Evolutionary conservation across 257 asterid species (phyloP).

Genomic region (Solanum acaule): DNA sequence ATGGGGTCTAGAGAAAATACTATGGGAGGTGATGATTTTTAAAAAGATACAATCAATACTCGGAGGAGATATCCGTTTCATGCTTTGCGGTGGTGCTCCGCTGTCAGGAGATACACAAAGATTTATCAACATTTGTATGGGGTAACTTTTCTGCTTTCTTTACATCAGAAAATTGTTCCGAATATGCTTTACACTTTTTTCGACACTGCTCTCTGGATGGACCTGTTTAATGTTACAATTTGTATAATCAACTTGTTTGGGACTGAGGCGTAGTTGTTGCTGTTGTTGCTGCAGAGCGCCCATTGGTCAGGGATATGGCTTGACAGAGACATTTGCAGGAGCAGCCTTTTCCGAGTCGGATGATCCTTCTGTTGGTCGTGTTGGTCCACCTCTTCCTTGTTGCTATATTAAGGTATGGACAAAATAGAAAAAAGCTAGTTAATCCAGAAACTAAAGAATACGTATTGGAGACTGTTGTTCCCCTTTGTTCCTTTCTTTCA

Average conservation of each 20-base stretch:
- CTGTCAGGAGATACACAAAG: slow-evolving; percentile 84
- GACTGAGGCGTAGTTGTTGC: neutral
- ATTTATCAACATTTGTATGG: slow-evolving; percentile 89
- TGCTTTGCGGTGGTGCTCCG: slow-evolving; percentile 99
- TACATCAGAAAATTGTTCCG: neutral
- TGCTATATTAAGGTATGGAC: slow-evolving; percentile 64
- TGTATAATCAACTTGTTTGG: neutral
- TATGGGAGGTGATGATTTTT: slow-evolving; percentile 66
- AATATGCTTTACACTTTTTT: neutral
- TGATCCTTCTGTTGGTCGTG: slow-evolving; percentile 83
- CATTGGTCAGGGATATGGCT: slow-evolving; percentile 92
- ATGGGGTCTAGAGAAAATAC: slow-evolving; percentile 53
- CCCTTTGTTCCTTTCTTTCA: neutral
- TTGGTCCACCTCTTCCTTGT: slow-evolving; percentile 96
- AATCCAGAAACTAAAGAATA: neutral
- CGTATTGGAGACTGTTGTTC: neutral
- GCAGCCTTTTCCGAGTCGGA: slow-evolving; percentile 87
- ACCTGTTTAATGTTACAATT: neutral
- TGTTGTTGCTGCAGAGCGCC: slow-evolving; percentile 60
- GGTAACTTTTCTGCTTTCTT: slow-evolving; percentile 35
- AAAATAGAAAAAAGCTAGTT: neutral
- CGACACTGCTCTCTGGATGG: neutral
- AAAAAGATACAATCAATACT: slow-evolving; percentile 63
- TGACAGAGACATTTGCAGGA: slow-evolving; percentile 93
- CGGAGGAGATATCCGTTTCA: slow-evolving; percentile 79